Evolutionary conservation across 306 rosid species (phyloP), one percentile per base, ranked within the genome.

Genomic region (Abrus precatorius): DNA sequence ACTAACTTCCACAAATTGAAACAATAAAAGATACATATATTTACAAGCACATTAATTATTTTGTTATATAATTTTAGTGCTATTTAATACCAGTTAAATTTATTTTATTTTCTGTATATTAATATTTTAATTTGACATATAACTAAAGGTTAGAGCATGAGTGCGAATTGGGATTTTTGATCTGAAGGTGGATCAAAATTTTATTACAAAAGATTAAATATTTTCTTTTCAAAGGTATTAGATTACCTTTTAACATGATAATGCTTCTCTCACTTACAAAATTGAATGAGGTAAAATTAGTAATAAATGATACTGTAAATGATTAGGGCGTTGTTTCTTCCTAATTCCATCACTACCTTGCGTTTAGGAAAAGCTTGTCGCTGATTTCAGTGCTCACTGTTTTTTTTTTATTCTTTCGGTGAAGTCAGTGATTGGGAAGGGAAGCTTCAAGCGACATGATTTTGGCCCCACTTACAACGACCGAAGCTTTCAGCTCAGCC

Each of bases 381-480:
- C 12, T 13, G 29, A 49, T 65, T 65, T 64, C 49, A 38, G 11
- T 48, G 52, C 13, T 60, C 38, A 57, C 38, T 57, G 38, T 9
- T 61, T 13, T 0, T 20, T 20, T 20, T 0, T 20, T 20, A 20
- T 20, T 20, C 20, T 20, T 20, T 20, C 20, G 20, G 20, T 20
- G 20, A 20, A 20, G 20, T 20, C 20, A 20, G 20, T 38, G 62
- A 52, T 34, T 14, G 14, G 53, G 38, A 60, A 36, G 32, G 12
- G 45, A 65, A 40, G 28, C 33, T 55, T 66, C 7, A 5, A 69
- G 41, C 6, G 59, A 78, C 81, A 70, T 61, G 83, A 83, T 55
- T 34, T 6, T 14, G 52, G 85, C 76, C 85, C 88, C 79, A 81
- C 81, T 34, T 48, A 74, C 69, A 49, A 67, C 9, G 74, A 82